Base-by-base conservation (phyloP, 768 basidiomycete genomes). In the Steccherinum ochraceum region DNA sequence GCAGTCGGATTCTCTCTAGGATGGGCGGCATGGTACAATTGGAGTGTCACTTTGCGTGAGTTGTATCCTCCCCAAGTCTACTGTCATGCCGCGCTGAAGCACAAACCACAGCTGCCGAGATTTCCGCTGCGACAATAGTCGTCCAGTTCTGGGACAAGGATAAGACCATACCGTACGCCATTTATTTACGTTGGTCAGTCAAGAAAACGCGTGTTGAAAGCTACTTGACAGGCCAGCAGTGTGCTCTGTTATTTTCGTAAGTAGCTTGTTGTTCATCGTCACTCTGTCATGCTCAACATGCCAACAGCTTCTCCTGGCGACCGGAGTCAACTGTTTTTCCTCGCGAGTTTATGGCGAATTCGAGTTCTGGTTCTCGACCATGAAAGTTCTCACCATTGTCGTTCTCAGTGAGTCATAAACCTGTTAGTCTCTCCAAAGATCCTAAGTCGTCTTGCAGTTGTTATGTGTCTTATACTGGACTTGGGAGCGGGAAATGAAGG, bases 121-220 rank as follows among this genome's bases (percentile, higher is more conserved):
- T 82, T 18, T 72, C 71, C 25, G 79, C 79, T 2, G 78, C 77
- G 1, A 70, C 77, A 0, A 66, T 79, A 11, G 61, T 83, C 25
- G 67, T 82, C 45, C 63, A 65, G 24, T 78, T 69, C 58, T 79
- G 77, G 76, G 63, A 68, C 26, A 49, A 48, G 4, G 48, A 56
- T 0, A 46, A 53, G 18, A 55, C 4, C 19, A 49, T 52, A 18
- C 48, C 39, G 48, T 59, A 19, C 1, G 51, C 47, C 13, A 7
- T 12, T 23, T 24, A 5, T 13, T 19, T 11, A 43, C 18, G n/a
- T n/a, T n/a, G n/a, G n/a, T n/a, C n/a, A n/a, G n/a, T n/a, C n/a
- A n/a, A n/a, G n/a, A n/a, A n/a, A n/a, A n/a, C n/a, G n/a, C n/a
- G n/a, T n/a, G n/a, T n/a, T n/a, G n/a, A n/a, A n/a, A n/a, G n/a